A percentile compares a stretch with the other conserved stretches of the same genome.
phyloP scores from a whole-genome alignment of 352 stramenopile genomes.

The Pilasporangium apinafurcum region DNA sequence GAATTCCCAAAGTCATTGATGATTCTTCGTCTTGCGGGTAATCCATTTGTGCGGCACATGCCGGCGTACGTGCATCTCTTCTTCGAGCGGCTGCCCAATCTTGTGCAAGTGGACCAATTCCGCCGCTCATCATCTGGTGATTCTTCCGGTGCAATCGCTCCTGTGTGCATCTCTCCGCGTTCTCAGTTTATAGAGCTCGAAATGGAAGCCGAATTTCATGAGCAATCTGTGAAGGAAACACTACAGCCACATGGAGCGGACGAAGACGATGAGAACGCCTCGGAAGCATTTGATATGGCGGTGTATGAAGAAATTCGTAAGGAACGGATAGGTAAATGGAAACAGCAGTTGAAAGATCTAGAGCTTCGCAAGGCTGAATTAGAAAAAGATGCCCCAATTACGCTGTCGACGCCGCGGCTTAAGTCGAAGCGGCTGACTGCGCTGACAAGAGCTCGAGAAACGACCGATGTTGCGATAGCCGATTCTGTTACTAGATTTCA shows the following conservation, averaged over 20 bases:
- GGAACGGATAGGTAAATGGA: constrained; percentile 41
- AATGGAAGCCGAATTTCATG: constrained; percentile 24
- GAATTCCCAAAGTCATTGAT: constrained; percentile 55
- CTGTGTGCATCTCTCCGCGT: constrained; percentile 12
- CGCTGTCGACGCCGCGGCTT: neutral
- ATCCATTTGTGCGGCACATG: constrained; percentile 51
- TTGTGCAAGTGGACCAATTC: constrained; percentile 52
- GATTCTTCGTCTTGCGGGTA: constrained; percentile 42
- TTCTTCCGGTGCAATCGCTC: neutral
- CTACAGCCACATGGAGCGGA: constrained; percentile 16
- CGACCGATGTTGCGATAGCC: constrained; percentile 33
- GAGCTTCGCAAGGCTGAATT: constrained; percentile 35
- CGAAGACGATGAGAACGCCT: constrained; percentile 7
- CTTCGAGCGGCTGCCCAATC: constrained; percentile 54
- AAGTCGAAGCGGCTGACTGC: constrained; percentile 9
- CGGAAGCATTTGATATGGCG: constrained; percentile 12
- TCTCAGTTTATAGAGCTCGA: constrained; percentile 27
- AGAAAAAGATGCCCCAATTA: constrained; percentile 12
- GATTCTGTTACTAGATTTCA: constrained; percentile 51
- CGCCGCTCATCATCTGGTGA: constrained; percentile 12
- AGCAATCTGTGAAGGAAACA: neutral
- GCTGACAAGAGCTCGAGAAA: constrained; percentile 20
- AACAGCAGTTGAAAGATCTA: constrained; percentile 38
- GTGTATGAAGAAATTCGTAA: constrained; percentile 41
- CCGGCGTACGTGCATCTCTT: constrained; percentile 49